phyloP scores from a whole-genome alignment of 1,284 basidiomycete species.

The Clitocybe nebularis region DNA sequence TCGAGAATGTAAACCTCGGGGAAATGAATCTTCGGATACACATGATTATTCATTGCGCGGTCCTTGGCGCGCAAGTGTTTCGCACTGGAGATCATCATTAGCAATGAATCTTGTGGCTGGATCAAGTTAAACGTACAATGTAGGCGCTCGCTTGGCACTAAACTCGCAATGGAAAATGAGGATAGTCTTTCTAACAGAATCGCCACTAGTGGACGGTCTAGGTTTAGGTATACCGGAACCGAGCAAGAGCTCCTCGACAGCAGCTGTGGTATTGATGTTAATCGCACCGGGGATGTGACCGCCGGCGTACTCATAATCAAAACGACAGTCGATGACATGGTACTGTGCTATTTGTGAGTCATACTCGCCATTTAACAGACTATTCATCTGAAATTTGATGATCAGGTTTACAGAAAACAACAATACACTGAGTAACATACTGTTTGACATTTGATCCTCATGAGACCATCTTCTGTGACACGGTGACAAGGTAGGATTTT shows the following conservation, averaged over 20 bases:
- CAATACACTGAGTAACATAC: constrained; percentile 39
- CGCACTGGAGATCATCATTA: constrained; percentile 52
- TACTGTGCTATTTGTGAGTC: constrained; percentile 61
- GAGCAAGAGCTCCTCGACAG: constrained; percentile 81
- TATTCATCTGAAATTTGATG: constrained; percentile 54
- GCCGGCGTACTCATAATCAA: constrained; percentile 94
- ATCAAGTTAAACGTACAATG: constrained; percentile 64
- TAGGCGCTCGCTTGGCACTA: constrained; percentile 91
- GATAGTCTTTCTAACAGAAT: constrained; percentile 71
- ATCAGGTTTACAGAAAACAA: constrained; percentile 7
- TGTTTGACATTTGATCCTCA: constrained; percentile 83
- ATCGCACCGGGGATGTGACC: constrained; percentile 92
- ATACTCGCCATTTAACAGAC: constrained; percentile 73
- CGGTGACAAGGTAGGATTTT: constrained; percentile 94
- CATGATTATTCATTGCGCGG: constrained; percentile 79
- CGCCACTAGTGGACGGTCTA: constrained; percentile 77
- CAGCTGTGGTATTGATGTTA: constrained; percentile 84
- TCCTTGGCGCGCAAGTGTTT: constrained; percentile 91
- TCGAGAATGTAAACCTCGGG: constrained; percentile 97
- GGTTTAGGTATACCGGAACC: constrained; percentile 58
- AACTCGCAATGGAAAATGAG: constrained; percentile 99
- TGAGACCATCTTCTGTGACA: constrained; percentile 92
- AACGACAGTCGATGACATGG: constrained; percentile 93
- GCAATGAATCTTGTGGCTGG: too few relatives aligned
- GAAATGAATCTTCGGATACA: constrained; percentile 92